A percentile compares a stretch with the other conserved stretches of the same genome.
Conservation (phyloP, 192 early-diverging fungal species). For the Neocallimastix lanati region DNA sequence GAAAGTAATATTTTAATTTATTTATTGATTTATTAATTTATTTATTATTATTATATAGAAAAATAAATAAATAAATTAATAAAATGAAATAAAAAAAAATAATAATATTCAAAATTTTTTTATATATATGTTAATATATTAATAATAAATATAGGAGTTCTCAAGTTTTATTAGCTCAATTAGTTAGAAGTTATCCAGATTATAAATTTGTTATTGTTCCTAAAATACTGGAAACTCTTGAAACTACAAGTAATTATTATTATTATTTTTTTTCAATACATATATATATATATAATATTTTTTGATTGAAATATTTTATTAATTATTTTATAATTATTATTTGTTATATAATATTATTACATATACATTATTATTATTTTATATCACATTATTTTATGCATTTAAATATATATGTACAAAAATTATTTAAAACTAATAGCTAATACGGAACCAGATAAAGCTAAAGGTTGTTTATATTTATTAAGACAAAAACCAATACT, state of each 20-base stretch:
- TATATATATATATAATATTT: too few species aligned
- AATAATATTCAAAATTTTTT: too few species aligned
- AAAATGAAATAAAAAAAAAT: constrained; percentile 12
- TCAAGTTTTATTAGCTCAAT: background rate
- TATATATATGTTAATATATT: background rate
- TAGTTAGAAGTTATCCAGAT: background rate
- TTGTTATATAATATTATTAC: too few species aligned
- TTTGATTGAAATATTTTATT: too few species aligned
- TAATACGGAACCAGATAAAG: background rate
- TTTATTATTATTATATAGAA: constrained; percentile 23
- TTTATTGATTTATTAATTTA: background rate
- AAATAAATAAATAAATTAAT: constrained; percentile 6
- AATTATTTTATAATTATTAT: too few species aligned
- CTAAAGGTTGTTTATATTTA: background rate
- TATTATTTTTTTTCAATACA: background rate
- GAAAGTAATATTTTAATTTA: constrained; percentile 17
- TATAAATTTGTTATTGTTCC: background rate
- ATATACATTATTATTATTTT: too few species aligned
- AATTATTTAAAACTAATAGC: constrained; percentile 24
- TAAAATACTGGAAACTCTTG: background rate
- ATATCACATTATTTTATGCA: too few species aligned
- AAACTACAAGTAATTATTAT: background rate
- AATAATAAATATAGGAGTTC: too few species aligned
- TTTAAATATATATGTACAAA: constrained; percentile 42
- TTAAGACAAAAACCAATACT: background rate